phyloP scores from a whole-genome alignment of 768 basidiomycete species.

The Boletus rubropictus region DNA sequence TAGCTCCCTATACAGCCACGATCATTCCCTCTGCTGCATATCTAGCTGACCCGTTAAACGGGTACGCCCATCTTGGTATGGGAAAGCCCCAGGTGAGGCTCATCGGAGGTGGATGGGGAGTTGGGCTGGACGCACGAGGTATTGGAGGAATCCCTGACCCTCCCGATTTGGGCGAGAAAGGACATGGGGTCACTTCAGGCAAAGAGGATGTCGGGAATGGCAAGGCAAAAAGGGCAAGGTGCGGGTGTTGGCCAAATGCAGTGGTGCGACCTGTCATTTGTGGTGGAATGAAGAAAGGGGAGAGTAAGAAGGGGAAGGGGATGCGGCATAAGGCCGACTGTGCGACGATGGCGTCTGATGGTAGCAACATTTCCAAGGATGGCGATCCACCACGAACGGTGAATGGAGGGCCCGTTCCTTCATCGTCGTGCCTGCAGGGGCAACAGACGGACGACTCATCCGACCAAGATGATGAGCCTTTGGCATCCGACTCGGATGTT shows the following conservation, averaged over 20 bases:
- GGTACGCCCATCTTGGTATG: constrained; percentile 77
- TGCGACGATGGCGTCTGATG: constrained; percentile 4
- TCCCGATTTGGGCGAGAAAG: constrained; percentile 19
- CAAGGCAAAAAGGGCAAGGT: constrained; percentile 51
- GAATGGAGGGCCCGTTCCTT: constrained; percentile 9
- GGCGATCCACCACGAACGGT: constrained; percentile 3
- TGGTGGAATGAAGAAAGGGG: constrained; percentile 15
- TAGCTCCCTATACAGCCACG: constrained; percentile 59
- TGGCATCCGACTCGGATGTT: constrained; percentile 18
- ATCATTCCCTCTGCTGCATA: constrained; percentile 66
- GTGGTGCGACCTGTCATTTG: constrained; percentile 42
- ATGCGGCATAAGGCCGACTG: constrained; percentile 19
- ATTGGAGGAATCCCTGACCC: constrained; percentile 43
- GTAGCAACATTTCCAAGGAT: neutral
- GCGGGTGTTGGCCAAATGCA: constrained; percentile 50
- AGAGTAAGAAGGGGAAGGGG: constrained; percentile 16
- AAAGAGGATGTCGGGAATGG: constrained; percentile 36
- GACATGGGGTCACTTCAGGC: neutral
- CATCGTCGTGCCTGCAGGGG: constrained; percentile 6
- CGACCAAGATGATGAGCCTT: constrained; percentile 16
- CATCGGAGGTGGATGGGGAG: constrained; percentile 67
- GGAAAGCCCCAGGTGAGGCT: constrained; percentile 82
- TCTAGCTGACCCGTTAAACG: constrained; percentile 74
- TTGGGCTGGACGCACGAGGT: constrained; percentile 76
- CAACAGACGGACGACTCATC: constrained; percentile 13